Conservation (phyloP, 257 asterid genomes). For the Solanum lignicaule region DNA sequence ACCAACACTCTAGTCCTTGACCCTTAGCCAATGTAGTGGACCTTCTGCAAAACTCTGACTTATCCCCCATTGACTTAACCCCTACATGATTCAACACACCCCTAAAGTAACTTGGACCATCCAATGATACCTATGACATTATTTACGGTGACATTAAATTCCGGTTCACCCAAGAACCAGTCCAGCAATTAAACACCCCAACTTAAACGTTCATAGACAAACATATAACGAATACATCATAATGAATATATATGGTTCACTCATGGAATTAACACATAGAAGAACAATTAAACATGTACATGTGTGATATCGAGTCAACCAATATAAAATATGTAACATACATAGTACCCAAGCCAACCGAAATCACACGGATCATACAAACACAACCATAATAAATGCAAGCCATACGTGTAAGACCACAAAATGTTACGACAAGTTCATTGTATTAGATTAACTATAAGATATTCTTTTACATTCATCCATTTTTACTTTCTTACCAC, state of each 20-base stretch:
- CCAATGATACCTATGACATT: not conserved
- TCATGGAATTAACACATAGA: not conserved
- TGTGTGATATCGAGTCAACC: not conserved
- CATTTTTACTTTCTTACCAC: not conserved
- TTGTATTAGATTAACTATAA: too few relatives aligned
- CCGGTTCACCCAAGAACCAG: not conserved
- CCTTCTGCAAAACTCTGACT: too few relatives aligned
- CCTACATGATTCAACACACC: not conserved
- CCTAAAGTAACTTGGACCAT: not conserved
- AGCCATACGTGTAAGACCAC: not conserved
- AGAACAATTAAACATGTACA: not conserved
- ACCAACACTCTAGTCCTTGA: not conserved
- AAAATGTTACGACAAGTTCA: not conserved
- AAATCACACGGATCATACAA: not conserved
- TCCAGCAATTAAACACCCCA: not conserved
- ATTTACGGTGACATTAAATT: not conserved
- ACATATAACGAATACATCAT: too few relatives aligned
- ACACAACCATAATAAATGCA: not conserved
- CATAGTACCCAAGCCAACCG: not conserved
- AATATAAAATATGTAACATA: not conserved
- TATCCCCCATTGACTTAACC: too few relatives aligned
- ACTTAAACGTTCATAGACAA: not conserved
- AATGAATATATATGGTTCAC: not conserved
- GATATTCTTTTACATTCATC: not conserved
- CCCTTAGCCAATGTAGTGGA: not conserved